Percentiles rank a stretch among this genome's conserved stretches.
Evolutionary conservation across 2,329 filamentous ascomycete species (phyloP).

Genomic region (Colletotrichum horii): DNA sequence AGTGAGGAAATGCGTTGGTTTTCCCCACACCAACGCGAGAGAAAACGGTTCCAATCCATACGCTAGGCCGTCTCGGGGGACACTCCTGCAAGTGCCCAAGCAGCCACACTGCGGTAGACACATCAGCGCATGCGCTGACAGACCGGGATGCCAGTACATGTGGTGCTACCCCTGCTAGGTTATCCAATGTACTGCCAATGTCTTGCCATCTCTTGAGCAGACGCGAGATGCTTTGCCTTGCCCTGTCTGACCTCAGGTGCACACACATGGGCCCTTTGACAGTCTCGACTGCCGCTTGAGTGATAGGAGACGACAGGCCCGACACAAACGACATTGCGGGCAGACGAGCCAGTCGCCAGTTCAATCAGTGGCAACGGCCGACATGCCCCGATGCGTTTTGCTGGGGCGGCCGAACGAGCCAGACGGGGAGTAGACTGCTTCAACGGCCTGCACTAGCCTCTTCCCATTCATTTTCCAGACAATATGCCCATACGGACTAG

Average conservation of each 20-base stretch:
- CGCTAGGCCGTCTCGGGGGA: conserved; percentile 2
- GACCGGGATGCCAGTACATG: not conserved
- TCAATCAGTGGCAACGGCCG: not conserved
- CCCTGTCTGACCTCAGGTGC: not conserved
- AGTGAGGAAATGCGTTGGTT: conserved; percentile 19
- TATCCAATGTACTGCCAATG: not conserved
- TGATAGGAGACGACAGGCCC: not conserved
- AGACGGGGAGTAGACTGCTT: conserved; percentile 11
- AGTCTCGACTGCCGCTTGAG: not conserved
- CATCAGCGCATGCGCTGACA: conserved; percentile 10
- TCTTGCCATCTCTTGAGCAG: not conserved
- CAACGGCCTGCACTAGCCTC: not conserved
- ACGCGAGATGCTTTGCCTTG: not conserved
- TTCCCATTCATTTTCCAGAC: not conserved
- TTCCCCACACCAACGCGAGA: conserved; percentile 14
- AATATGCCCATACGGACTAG: not conserved
- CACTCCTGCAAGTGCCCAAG: conserved; percentile 5
- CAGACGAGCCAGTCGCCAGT: not conserved
- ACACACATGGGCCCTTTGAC: not conserved
- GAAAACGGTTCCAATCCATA: conserved; percentile 7
- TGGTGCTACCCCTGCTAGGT: not conserved
- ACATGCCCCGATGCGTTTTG: not conserved
- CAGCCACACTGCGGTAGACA: conserved; percentile 4
- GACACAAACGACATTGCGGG: not conserved
- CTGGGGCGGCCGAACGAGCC: not conserved